phyloP scores from a whole-genome alignment of 1,284 basidiomycete species.

The Taiwanofungus camphoratus region DNA sequence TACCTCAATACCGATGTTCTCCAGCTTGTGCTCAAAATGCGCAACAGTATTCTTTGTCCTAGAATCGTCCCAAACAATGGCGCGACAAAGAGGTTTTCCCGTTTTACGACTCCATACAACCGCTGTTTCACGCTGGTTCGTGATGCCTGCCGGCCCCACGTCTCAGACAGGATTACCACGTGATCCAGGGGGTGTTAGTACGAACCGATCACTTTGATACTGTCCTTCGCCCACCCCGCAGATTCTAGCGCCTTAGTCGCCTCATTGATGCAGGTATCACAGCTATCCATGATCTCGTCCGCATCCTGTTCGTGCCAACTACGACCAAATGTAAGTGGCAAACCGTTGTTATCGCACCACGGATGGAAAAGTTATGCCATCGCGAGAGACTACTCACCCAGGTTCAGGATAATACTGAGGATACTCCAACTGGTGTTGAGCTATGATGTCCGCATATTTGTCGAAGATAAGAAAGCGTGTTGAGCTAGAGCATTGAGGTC shows the following conservation, averaged over 20 bases:
- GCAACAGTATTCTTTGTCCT: slow-evolving; percentile 84
- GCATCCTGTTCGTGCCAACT: slow-evolving; percentile 98
- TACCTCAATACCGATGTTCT: slow-evolving; percentile 73
- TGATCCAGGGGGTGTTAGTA: slow-evolving; percentile 15
- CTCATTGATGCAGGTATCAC: slow-evolving; percentile 74
- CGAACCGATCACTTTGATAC: slow-evolving; percentile 89
- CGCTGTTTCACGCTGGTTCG: slow-evolving; percentile 96
- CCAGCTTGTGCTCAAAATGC: slow-evolving; percentile 71
- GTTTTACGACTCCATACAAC: slow-evolving; percentile 91
- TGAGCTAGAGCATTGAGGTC: slow-evolving; percentile 48
- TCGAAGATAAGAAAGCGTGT: slow-evolving; percentile 95
- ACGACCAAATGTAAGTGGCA: slow-evolving; percentile 3
- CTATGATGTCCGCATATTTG: slow-evolving; percentile 82
- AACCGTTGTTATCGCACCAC: too few relatives aligned
- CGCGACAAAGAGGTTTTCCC: slow-evolving; percentile 82
- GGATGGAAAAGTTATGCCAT: slow-evolving; percentile 5
- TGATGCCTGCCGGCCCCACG: slow-evolving; percentile 66
- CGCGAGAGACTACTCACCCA: slow-evolving; percentile 44
- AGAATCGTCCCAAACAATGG: slow-evolving; percentile 96
- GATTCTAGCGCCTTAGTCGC: slow-evolving; percentile 72
- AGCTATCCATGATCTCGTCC: slow-evolving; percentile 74
- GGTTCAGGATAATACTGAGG: slow-evolving; percentile 88
- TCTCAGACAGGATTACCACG: slow-evolving; percentile 1
- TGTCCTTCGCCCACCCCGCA: slow-evolving; percentile 68
- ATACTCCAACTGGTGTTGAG: slow-evolving; percentile 86